Base-by-base conservation (phyloP, 2,329 filamentous ascomycete species). In the Emmonsiellopsis sp. region DNA sequence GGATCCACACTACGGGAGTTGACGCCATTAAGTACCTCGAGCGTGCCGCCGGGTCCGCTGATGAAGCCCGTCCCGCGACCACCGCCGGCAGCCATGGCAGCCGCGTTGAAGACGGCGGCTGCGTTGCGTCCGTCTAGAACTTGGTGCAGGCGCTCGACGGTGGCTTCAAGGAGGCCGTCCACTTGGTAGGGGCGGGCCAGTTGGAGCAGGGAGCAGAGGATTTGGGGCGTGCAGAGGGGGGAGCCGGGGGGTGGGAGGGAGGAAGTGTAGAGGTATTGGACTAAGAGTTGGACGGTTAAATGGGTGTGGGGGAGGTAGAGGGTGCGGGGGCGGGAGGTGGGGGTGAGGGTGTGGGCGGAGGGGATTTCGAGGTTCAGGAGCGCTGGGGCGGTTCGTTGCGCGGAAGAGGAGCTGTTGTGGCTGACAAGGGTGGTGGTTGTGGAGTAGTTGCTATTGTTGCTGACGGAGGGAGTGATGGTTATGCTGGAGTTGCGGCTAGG, bases 41-140 rank as follows among this genome's bases (percentile, higher is more conserved):
- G 65, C 3, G 64, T 74, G 26, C 71, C 71, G 46, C 71, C 73
- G 6, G 76, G 71, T 5, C 81, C 76, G 61, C 80, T 83, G 38
- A 78, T 63, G 63, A 82, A 88, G 51, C 86, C 84, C 31, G 92
- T 88, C 47, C 88, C 87, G 47, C 90, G 83, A 0, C 93, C 93
- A 30, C 93, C 91, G 9, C 93, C 93, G 1, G 93, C 93, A 0
- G 91, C 93, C 93, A 97, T 97, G 51, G 93, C 93, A 0, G 92
- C 93, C 0, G 93, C 93, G 60, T 98, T 98, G 76, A 98, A 98
- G 0, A 98, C 91, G 5, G 93, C 93, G 0, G 93, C 93, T 0
- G 93, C 92, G 61, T 97, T 98, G 46, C 92, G 82, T 47, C 89
- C 93, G 67, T 98, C 93, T 3, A 98, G 81, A 0, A 94, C 81